Conservation (phyloP, 495 filamentous ascomycete species). For the Trypethelium eluteriae region DNA sequence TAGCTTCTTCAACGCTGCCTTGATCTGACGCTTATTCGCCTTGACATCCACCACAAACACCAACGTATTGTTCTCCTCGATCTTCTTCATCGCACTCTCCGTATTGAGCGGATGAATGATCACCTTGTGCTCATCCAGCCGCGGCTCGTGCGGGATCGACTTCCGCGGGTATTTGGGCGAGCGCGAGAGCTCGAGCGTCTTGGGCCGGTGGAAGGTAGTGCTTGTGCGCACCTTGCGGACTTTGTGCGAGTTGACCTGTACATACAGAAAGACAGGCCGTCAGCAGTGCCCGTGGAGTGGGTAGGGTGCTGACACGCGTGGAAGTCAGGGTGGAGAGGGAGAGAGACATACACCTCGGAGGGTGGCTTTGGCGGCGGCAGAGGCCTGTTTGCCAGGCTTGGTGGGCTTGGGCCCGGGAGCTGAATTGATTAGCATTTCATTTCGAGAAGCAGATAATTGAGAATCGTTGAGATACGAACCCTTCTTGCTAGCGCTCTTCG, state of each 20-base stretch:
- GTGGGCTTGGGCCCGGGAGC: constrained; percentile 54
- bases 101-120: constrained; percentile 78
- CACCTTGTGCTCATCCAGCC: constrained; percentile 76
- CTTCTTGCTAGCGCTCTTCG: constrained; percentile 42
- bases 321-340: constrained; percentile 17
- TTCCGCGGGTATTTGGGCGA: constrained; percentile 94
- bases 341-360: constrained; percentile 67
- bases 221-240: constrained; percentile 81
- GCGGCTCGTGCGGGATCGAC: constrained; percentile 79
- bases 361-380: constrained; percentile 85
- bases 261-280: constrained; percentile 37
- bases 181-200: constrained; percentile 86
- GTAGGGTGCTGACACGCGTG: constrained; percentile 40
- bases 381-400: constrained; percentile 66
- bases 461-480: constrained; percentile 41
- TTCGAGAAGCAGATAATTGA: not conserved
- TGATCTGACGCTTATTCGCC: constrained; percentile 99
- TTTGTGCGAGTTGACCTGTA: constrained; percentile 70
- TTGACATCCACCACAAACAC: constrained; percentile 98
- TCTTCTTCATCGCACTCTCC: constrained; percentile 99
- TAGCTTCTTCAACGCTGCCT: constrained; percentile 94
- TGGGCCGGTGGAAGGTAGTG: constrained; percentile 95
- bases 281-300: constrained; percentile 31
- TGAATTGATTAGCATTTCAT: constrained; percentile 35
- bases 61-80: constrained; percentile 99